Base-by-base conservation (phyloP, 2,329 filamentous ascomycete species). In the Nigrospora osmanthi region DNA sequence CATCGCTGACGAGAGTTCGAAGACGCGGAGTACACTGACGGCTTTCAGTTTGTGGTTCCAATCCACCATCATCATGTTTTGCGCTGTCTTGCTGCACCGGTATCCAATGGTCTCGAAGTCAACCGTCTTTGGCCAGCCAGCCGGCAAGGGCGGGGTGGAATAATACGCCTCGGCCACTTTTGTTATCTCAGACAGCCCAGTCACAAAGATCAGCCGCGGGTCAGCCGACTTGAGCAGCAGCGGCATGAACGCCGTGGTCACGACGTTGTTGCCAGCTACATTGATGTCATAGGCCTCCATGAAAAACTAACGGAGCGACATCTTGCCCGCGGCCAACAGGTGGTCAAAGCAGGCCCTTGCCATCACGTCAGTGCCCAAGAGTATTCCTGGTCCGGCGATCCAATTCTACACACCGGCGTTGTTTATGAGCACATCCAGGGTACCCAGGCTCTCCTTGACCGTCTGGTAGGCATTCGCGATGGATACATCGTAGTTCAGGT, bases 391-490 rank as follows among this genome's bases (percentile, higher is more conserved):
- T 28, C 23, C 10, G 2, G 23, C 5, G 23, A 10, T 28, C 23
- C 5, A 7, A 23, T 28, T 4, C 9, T 28, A 28, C 23, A 28
- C 23, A 28, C 23, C 76, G 0, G 72, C 78, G 44, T 82, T 82
- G 59, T 81, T 81, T 47, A 81, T 57, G 1, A 82, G 64, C 2
- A 65, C 58, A 40, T 82, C 77, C 3, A 82, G 35, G 12, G 57
- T 64, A 11, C 70, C 72, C 47, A 64, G 65, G 13, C 61, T 63
- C 14, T 54, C 49, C 16, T 62, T 40, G 14, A 83, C 61, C 1
- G 61, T 45, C 23, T 71, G 60, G 47, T 68, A 69, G 0, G 72
- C 71, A 3, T 58, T 56, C 3, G 66, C 49, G 47, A 83, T 78
- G 0, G 73, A 77, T 0, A 63, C 58, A 53, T 83, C 78, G 19